Conservation (phyloP, 2,329 filamentous ascomycete species). For the Scleromitrula shiraiana region DNA sequence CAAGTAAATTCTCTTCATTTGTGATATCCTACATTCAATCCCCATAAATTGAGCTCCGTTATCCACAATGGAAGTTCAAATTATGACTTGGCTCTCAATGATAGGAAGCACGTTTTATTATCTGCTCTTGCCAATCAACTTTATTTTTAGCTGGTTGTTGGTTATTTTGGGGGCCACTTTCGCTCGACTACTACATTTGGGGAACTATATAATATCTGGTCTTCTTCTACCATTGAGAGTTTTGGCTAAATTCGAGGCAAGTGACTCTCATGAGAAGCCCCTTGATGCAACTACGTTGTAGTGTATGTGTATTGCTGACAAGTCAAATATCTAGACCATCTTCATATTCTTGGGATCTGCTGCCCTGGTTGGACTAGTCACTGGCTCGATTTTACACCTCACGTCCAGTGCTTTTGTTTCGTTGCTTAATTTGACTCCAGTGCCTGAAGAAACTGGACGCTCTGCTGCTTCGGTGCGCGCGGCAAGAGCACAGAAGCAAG, state of each 20-base stretch:
- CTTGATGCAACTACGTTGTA: background rate
- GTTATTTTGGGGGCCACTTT: conserved; percentile 16
- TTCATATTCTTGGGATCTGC: conserved; percentile 54
- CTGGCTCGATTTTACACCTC: conserved; percentile 52
- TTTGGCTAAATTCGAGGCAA: conserved; percentile 27
- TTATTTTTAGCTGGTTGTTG: conserved; percentile 14
- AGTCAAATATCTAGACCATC: conserved; percentile 33
- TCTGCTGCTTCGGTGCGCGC: conserved; percentile 21
- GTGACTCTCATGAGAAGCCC: background rate
- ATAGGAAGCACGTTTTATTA: conserved; percentile 18
- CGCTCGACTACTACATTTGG: conserved; percentile 24
- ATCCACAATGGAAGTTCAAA: conserved; percentile 4
- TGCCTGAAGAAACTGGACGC: conserved; percentile 14
- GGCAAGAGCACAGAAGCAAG: conserved; percentile 21
- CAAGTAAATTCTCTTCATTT: too few species aligned
- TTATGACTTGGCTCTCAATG: conserved; percentile 19
- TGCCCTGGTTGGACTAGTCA: conserved; percentile 54
- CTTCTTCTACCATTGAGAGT: conserved; percentile 22
- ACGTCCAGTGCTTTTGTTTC: conserved; percentile 48
- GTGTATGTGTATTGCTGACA: background rate
- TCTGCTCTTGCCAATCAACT: conserved; percentile 18
- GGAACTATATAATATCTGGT: conserved; percentile 16
- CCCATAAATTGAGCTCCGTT: too few species aligned
- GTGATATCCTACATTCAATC: too few species aligned
- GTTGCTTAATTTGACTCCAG: conserved; percentile 36